Conservation (phyloP, 257 asterid species). For the Solanum paucissectum region DNA sequence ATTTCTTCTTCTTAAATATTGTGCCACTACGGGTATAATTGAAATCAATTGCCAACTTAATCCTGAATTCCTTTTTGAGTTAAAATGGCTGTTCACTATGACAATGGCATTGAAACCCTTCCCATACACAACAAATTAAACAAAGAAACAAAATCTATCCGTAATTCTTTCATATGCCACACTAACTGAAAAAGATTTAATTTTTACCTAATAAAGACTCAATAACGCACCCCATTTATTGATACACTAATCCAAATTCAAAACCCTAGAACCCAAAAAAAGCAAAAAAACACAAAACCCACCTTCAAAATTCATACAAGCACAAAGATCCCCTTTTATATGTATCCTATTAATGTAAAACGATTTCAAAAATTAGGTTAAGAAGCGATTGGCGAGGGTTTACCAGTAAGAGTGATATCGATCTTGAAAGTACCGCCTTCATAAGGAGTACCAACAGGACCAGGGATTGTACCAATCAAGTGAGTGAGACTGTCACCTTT, state of each 20-base stretch:
- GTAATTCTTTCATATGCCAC: background rate
- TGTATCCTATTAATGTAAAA: background rate
- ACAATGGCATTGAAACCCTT: background rate
- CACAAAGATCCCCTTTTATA: background rate
- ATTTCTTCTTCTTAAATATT: background rate
- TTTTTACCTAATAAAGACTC: background rate
- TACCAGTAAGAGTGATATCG: conserved; percentile 80
- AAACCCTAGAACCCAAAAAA: background rate
- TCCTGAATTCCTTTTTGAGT: background rate
- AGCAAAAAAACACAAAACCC: background rate
- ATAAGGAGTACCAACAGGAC: conserved; percentile 85
- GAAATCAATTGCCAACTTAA: background rate
- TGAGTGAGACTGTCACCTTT: conserved; percentile 56
- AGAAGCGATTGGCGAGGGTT: background rate
- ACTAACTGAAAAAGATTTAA: background rate
- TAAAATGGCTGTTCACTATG: background rate
- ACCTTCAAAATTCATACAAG: background rate
- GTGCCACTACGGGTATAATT: background rate
- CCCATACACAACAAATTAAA: background rate
- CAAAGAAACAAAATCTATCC: background rate
- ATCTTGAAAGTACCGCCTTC: conserved; percentile 94
- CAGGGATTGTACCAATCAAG: conserved; percentile 81
- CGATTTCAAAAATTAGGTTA: background rate
- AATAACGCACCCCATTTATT: background rate
- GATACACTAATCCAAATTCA: background rate